phyloP scores from a whole-genome alignment of 495 filamentous ascomycete genomes.

The Podospora pseudopauciseta region DNA sequence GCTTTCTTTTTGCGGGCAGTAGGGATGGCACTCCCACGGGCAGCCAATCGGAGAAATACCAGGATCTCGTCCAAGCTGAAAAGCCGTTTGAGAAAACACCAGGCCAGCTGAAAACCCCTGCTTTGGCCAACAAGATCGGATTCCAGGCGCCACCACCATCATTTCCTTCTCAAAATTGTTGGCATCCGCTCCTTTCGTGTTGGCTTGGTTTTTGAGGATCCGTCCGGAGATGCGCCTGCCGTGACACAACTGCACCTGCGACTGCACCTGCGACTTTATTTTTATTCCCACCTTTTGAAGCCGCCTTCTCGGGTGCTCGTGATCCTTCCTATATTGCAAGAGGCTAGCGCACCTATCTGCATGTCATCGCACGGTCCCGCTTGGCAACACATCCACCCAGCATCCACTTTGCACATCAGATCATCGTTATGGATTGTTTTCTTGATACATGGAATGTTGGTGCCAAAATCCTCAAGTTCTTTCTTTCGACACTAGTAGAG shows the following conservation, averaged over 20 bases:
- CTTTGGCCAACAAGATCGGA: conserved; percentile 2
- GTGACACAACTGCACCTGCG: neutral
- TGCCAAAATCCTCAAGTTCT: too few relatives aligned
- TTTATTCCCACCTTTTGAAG: neutral
- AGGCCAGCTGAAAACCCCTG: conserved; percentile 11
- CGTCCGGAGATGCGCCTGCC: neutral
- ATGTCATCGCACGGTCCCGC: neutral
- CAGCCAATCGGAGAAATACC: neutral
- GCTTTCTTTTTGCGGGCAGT: neutral
- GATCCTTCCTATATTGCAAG: neutral
- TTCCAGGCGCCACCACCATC: conserved; percentile 7
- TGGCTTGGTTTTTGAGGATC: neutral
- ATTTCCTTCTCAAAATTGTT: conserved; percentile 1
- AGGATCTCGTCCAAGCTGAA: conserved; percentile 1
- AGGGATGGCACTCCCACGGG: neutral
- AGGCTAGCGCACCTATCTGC: conserved; percentile 1
- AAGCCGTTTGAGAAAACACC: conserved; percentile 7
- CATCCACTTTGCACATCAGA: neutral
- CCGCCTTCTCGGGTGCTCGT: neutral
- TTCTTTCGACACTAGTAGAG: neutral
- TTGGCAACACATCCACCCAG: neutral
- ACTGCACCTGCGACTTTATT: neutral
- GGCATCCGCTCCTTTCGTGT: neutral
- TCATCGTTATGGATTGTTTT: neutral
- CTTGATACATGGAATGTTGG: too few relatives aligned